Conservation (phyloP, 129 eudicot genomes). For the Smallanthus sonchifolius region DNA sequence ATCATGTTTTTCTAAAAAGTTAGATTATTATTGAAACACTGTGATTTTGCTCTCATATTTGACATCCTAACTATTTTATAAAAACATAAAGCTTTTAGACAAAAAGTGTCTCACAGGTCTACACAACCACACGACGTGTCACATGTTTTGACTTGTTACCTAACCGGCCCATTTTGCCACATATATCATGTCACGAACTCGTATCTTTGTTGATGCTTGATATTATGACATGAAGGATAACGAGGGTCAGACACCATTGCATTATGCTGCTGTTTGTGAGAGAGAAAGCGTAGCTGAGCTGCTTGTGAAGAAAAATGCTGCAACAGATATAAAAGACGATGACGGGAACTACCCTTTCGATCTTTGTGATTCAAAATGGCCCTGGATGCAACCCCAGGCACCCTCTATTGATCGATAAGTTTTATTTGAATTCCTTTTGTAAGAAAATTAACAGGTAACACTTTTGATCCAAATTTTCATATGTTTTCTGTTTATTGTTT, state of each 20-base stretch:
- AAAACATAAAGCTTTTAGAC: background rate
- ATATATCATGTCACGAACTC: background rate
- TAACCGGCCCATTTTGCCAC: background rate
- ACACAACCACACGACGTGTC: background rate
- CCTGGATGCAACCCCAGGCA: slow-evolving; percentile 53
- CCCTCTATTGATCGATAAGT: slow-evolving; percentile 1
- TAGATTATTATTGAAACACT: background rate
- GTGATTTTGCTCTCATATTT: background rate
- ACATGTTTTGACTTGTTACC: background rate
- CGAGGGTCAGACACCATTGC: slow-evolving; percentile 94
- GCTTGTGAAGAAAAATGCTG: slow-evolving; percentile 81
- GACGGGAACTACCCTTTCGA: slow-evolving; percentile 74
- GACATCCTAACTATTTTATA: background rate
- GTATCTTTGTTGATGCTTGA: background rate
- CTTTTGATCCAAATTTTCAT: background rate
- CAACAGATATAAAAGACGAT: slow-evolving; percentile 50
- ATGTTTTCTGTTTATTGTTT: too few relatives aligned
- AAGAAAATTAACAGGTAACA: background rate
- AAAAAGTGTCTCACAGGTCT: background rate
- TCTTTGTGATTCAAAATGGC: slow-evolving; percentile 70
- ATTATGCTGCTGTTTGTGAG: slow-evolving; percentile 96
- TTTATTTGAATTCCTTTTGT: background rate
- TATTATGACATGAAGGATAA: slow-evolving; percentile 51
- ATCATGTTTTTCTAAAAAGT: background rate
- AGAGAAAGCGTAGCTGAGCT: slow-evolving; percentile 73